Evolutionary conservation across 164 flowering plant genomes (phyloP), one percentile per base, ranked within the genome.

Genomic region (Magnolia kwangsiensis): DNA sequence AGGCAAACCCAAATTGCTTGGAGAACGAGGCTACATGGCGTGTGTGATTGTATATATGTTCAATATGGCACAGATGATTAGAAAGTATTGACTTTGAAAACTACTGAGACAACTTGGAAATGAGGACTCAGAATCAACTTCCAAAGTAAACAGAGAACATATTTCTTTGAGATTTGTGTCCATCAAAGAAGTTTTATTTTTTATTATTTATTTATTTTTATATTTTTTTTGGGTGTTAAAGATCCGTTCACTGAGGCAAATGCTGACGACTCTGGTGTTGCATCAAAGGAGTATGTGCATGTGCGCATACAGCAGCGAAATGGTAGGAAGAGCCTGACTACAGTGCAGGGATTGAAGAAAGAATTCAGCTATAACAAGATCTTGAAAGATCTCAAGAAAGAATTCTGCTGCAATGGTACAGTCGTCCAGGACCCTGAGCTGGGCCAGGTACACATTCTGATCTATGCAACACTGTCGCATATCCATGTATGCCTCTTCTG

Each of bases 381-480:
- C 59, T 83, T 87, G 49, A 88, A 87, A 77, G 91, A 88, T 78
- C 89, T 88, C 45, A 88, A 88, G 86, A 85, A 85, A 80, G 91
- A 89, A 73, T 86, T 89, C 71, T 89, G 92, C 84, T 89, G 92
- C 76, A 88, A 89, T 82, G 92, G 90, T 51, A 89, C 90, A 76
- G 92, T 89, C 67, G 90, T 89, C 45, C 87, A 89, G 84, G 92
- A 89, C 72, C 88, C 89, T 27, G 90, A 89, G 79, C 75, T 89
- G 72, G 92, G 92, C 76, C 90, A 89, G 90, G 88, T 87, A 51
- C 18, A 16, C 61, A 55, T 24, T 21, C 13, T 51, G 23, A 7
- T 1, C 29, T 7, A 50, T 10, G 50, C 50, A 69, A 16, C 27
- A 7, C 24, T 8, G 7, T 7, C 29, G 50, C 19, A 2, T 51